Conservation (phyloP, 805 yeast species). For the Suhomyces vadensis region DNA sequence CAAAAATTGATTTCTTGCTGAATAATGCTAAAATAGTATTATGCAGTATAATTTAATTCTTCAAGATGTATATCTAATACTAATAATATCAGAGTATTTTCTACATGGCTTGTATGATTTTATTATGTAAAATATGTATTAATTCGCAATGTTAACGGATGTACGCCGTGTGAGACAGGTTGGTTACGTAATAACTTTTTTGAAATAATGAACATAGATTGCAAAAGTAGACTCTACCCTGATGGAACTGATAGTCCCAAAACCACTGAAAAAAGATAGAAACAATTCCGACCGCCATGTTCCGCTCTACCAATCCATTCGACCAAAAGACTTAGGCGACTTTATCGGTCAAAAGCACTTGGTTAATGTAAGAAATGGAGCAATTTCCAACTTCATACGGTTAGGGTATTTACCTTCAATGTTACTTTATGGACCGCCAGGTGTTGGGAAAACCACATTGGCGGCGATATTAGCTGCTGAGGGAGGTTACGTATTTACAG, state of each 20-base stretch:
- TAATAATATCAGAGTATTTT: neutral
- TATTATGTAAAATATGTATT: too few relatives aligned
- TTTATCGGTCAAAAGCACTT: conserved; percentile 87
- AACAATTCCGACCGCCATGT: neutral
- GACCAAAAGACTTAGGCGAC: conserved; percentile 71
- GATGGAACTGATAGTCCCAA: neutral
- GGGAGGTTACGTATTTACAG: conserved; percentile 63
- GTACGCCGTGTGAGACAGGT: too few relatives aligned
- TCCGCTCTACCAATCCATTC: conserved; percentile 66
- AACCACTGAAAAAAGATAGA: neutral
- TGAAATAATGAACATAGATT: neutral
- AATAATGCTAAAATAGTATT: neutral
- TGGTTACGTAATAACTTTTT: neutral
- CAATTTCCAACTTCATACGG: conserved; percentile 62
- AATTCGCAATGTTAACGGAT: too few relatives aligned
- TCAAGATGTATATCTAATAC: neutral
- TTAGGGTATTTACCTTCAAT: conserved; percentile 76
- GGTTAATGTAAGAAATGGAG: conserved; percentile 58
- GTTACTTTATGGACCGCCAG: conserved; percentile 95
- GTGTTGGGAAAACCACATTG: conserved; percentile 90
- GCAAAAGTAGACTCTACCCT: neutral
- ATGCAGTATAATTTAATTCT: neutral
- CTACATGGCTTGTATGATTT: too few relatives aligned
- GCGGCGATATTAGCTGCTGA: conserved; percentile 63
- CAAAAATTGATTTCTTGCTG: neutral